Evolutionary conservation across 768 basidiomycete species (phyloP).

Genomic region (Galerina marginata): DNA sequence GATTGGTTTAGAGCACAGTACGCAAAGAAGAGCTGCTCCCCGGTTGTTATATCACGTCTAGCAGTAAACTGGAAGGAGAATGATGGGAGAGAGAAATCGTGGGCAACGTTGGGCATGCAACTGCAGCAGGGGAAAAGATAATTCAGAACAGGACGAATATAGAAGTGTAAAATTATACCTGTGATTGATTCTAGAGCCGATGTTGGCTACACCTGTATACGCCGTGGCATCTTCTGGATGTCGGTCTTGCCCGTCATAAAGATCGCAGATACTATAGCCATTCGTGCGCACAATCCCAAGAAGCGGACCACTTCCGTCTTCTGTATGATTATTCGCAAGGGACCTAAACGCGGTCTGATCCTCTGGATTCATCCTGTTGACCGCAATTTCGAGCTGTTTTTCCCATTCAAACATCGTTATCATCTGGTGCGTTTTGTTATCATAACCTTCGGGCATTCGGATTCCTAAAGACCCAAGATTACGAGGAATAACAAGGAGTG

Average conservation of each 20-base stretch:
- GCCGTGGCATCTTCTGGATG: background rate
- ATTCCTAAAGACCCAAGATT: background rate
- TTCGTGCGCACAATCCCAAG: constrained; percentile 41
- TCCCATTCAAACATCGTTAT: background rate
- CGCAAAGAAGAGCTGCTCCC: constrained; percentile 37
- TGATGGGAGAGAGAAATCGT: constrained; percentile 26
- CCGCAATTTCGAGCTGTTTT: background rate
- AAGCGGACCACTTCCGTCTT: constrained; percentile 40
- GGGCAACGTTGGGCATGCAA: constrained; percentile 27
- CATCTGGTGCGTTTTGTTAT: background rate
- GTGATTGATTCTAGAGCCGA: constrained; percentile 37
- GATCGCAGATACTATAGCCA: constrained; percentile 25
- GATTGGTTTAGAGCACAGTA: constrained; percentile 26
- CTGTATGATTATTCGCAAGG: constrained; percentile 35
- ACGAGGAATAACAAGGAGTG: constrained; percentile 34
- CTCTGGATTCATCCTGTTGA: constrained; percentile 8
- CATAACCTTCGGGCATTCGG: background rate
- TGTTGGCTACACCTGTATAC: constrained; percentile 6
- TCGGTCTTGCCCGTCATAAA: background rate
- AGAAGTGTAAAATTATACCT: constrained; percentile 27
- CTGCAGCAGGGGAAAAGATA: no score
- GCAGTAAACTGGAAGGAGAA: constrained; percentile 37
- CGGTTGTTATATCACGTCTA: constrained; percentile 31
- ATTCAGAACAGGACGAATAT: background rate
- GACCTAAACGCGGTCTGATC: constrained; percentile 32